Percentiles rank a stretch among this genome's conserved stretches.
Conservation (phyloP, 768 basidiomycete genomes). For the Floccularia luteovirens region DNA sequence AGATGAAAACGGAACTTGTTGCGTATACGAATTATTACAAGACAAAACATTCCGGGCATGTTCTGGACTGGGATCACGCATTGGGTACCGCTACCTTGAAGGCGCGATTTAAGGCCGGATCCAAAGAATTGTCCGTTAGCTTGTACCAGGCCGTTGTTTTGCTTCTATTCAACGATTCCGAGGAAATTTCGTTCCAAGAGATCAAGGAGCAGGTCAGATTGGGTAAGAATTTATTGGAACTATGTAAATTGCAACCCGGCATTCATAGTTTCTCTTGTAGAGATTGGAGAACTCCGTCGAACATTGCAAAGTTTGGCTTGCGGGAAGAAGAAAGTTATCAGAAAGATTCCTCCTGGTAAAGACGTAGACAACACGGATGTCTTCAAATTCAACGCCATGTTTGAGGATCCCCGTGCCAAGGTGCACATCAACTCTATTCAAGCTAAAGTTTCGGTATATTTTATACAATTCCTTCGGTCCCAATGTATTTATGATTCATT, state of each 20-base stretch:
- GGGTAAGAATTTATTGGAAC: conserved; percentile 39
- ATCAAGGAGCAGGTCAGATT: conserved; percentile 64
- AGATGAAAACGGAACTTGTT: conserved; percentile 72
- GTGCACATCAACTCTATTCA: conserved; percentile 96
- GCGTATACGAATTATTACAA: conserved; percentile 70
- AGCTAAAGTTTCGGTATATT: conserved; percentile 78
- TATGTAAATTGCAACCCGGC: background rate
- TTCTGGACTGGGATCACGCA: conserved; percentile 80
- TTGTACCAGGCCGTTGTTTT: conserved; percentile 87
- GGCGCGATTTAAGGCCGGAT: conserved; percentile 56
- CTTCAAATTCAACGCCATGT: conserved; percentile 79
- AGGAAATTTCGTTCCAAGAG: conserved; percentile 54
- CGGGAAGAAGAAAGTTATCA: conserved; percentile 83
- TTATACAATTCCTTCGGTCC: background rate
- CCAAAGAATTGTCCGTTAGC: conserved; percentile 86
- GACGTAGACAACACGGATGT: conserved; percentile 72
- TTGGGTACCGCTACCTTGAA: conserved; percentile 77
- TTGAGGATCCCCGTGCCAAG: conserved; percentile 69
- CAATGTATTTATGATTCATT: conserved; percentile 2
- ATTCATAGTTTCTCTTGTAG: conserved; percentile 27
- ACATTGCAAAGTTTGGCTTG: conserved; percentile 91
- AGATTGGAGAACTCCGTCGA: conserved; percentile 63
- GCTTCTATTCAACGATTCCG: conserved; percentile 73
- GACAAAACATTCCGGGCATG: conserved; percentile 64
- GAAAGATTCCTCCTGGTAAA: conserved; percentile 69